Evolutionary conservation across 257 asterid species (phyloP).

Genomic region (Rauvolfia tetraphylla): DNA sequence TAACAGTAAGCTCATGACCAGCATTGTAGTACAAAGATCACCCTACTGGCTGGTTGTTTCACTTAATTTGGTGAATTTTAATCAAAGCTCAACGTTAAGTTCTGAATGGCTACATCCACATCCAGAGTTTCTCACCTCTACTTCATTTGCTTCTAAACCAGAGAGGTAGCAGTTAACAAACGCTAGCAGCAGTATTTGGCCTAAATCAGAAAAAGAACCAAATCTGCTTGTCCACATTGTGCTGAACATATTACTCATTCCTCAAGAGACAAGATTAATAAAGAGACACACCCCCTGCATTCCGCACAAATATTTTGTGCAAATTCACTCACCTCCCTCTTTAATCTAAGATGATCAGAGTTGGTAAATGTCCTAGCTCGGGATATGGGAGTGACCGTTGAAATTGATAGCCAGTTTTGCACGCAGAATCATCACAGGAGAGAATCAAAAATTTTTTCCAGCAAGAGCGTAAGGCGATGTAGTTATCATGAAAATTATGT

Average conservation of each 20-base stretch:
- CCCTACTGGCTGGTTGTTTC: not conserved
- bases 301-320: not conserved
- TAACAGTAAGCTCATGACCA: not conserved
- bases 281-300: too few relatives aligned
- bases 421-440: not conserved
- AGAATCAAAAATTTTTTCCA: not conserved
- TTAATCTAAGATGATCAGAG: not conserved
- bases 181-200: not conserved
- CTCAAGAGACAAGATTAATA: not conserved
- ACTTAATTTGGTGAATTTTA: not conserved
- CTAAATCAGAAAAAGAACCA: too few relatives aligned
- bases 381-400: too few relatives aligned
- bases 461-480: not conserved
- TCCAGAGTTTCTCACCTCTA: not conserved
- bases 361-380: not conserved
- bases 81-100: too few relatives aligned
- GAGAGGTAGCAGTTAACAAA: not conserved
- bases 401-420: not conserved
- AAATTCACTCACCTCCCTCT: not conserved
- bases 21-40: not conserved
- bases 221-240: too few relatives aligned
- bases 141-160: not conserved
- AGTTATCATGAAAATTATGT: not conserved
- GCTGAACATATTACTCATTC: too few relatives aligned
- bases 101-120: not conserved